Conservation (phyloP, 2,329 filamentous ascomycete species). For the Sarocladium strictum region DNA sequence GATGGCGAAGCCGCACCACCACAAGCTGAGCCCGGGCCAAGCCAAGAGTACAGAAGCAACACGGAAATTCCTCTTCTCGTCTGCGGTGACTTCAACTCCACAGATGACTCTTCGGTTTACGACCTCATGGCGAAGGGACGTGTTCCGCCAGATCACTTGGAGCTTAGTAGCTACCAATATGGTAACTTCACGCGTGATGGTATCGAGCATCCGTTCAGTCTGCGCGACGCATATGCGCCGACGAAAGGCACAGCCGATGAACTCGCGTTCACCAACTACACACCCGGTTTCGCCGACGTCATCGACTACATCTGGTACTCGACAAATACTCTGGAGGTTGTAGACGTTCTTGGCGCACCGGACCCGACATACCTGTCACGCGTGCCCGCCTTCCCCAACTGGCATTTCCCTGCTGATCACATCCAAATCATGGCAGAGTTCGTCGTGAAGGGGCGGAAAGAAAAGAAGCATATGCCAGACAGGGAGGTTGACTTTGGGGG, state of each 20-base stretch:
- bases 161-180: constrained; percentile 77
- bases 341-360: constrained; percentile 77
- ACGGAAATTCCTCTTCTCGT: constrained; percentile 86
- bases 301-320: constrained; percentile 99
- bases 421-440: constrained; percentile 87
- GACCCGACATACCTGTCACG: constrained; percentile 79
- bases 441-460: constrained; percentile 80
- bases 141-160: constrained; percentile 71
- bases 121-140: constrained; percentile 79
- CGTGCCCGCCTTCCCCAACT: constrained; percentile 88
- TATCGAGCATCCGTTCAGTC: constrained; percentile 88
- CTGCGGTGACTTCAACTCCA: constrained; percentile 95
- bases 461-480: constrained; percentile 62
- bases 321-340: constrained; percentile 79
- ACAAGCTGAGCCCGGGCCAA: constrained; percentile 65
- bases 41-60: constrained; percentile 78
- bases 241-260: constrained; percentile 79
- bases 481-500: constrained; percentile 58
- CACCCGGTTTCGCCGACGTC: constrained; percentile 83
- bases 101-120: constrained; percentile 80
- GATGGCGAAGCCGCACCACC: constrained; percentile 42
- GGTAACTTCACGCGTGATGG: constrained; percentile 89
- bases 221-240: constrained; percentile 83
- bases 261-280: constrained; percentile 93
- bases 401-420: constrained; percentile 91